A percentile compares a stretch with the other conserved stretches of the same genome.
Evolutionary conservation across 2,329 filamentous ascomycete genomes (phyloP).

Genomic region (Trichoderma sp.): DNA sequence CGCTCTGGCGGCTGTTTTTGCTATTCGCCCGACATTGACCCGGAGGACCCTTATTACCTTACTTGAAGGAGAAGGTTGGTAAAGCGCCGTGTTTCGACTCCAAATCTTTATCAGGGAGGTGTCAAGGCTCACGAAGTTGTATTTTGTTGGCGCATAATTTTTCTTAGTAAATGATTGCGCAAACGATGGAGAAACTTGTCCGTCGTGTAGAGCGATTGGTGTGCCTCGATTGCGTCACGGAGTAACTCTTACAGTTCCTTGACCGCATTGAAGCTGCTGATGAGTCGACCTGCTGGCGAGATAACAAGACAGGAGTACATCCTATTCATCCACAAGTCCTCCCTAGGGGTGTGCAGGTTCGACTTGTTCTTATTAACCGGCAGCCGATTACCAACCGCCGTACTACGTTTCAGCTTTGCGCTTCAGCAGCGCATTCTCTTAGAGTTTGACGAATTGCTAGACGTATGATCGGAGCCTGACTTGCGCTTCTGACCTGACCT

Average conservation of each 20-base stretch:
- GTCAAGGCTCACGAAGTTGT: neutral
- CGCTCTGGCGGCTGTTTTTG: neutral
- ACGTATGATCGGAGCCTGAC: neutral
- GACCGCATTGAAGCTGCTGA: conserved; percentile 14
- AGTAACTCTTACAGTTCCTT: conserved; percentile 16
- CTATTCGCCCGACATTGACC: conserved; percentile 9
- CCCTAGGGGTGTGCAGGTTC: conserved; percentile 17
- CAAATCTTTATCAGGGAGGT: neutral
- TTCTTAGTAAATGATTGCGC: neutral
- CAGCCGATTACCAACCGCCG: neutral
- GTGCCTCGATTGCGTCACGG: conserved; percentile 16
- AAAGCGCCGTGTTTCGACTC: neutral
- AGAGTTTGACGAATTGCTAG: neutral
- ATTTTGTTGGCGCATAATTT: neutral
- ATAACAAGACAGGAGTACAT: conserved; percentile 19
- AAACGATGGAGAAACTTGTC: conserved; percentile 10
- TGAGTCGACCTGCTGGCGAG: conserved; percentile 18
- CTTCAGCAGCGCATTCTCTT: neutral
- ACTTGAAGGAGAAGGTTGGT: conserved; percentile 4
- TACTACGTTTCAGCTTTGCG: neutral
- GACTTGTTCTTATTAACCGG: neutral
- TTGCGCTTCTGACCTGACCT: neutral
- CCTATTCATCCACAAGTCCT: conserved; percentile 22
- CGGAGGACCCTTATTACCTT: neutral
- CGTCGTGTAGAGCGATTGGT: conserved; percentile 8